Evolutionary conservation across 805 yeast genomes (phyloP).

Genomic region (Phaffomyces thermotolerans): DNA sequence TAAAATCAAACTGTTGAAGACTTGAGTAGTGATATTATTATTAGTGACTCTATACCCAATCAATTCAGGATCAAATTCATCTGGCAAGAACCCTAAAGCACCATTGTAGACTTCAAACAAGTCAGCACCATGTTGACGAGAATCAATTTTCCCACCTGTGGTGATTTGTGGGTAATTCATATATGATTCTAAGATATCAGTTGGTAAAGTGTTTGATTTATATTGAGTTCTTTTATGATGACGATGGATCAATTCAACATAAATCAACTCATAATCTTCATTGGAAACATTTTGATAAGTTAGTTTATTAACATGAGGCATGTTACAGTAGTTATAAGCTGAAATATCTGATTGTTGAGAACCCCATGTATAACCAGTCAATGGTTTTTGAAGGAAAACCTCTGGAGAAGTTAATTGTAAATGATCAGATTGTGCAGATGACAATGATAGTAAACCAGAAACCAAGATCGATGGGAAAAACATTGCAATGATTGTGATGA

Average conservation of each 20-base stretch:
- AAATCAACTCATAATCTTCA: conserved; percentile 23
- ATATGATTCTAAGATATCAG: conserved; percentile 24
- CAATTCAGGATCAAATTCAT: conserved; percentile 25
- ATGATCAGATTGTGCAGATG: conserved; percentile 7
- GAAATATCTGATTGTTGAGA: conserved; percentile 24
- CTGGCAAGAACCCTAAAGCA: conserved; percentile 28
- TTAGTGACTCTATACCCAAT: conserved; percentile 31
- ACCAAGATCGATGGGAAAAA: neutral
- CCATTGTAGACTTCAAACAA: conserved; percentile 31
- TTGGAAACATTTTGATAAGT: conserved; percentile 25
- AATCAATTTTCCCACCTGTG: conserved; percentile 33
- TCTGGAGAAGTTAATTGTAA: conserved; percentile 13
- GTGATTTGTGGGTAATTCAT: conserved; percentile 33
- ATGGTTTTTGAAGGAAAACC: conserved; percentile 13
- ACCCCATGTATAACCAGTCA: conserved; percentile 18
- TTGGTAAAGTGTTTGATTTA: conserved; percentile 28
- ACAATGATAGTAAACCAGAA: neutral
- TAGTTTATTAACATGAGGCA: conserved; percentile 33
- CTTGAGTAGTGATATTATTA: conserved; percentile 33
- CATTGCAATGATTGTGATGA: neutral
- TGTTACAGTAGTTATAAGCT: conserved; percentile 35
- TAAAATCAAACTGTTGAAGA: conserved; percentile 29
- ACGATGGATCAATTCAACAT: conserved; percentile 36
- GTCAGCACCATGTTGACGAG: conserved; percentile 33
- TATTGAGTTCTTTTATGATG: conserved; percentile 40